Evolutionary conservation across 2,329 filamentous ascomycete genomes (phyloP), one percentile per base, ranked within the genome.

Genomic region (Zymoseptoria passerinii): DNA sequence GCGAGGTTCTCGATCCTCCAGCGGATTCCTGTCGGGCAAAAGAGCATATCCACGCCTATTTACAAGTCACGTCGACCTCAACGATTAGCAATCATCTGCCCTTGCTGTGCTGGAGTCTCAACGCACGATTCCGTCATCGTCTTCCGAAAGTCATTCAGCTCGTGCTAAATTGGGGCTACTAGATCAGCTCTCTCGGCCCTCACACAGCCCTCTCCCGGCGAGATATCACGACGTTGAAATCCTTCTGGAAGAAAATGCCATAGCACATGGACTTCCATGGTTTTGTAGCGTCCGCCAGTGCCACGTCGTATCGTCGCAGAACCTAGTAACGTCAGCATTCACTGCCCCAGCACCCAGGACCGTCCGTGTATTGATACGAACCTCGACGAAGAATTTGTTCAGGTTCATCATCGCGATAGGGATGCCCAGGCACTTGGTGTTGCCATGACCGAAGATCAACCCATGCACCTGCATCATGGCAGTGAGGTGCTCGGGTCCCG

Each of bases 371-470:
- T 29, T 29, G 28, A 29, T 29, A 29, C 28, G 28, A 44, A 57
- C 8, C 35, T 60, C 55, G 1, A 60, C 53, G 6, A 60, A 51
- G 9, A 60, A 48, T 35, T 60, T 58, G 8, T 62, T 62, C 62
- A 72, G 68, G 52, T 73, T 70, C 53, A 72, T 67, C 69, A 68
- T 70, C 52, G 66, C 67, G 29, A 71, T 70, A 48, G 67, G 66
- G 50, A 63, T 60, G 8, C 68, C 68, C 8, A 61, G 54, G 49
- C 59, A 61, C 40, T 61, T 61, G 44, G 51, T 61, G n/a, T 63
- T 58, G 4, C 71, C 71, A 53, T 71, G 71, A 0, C 61, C 60
- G 67, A 71, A 64, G 66, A 72, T 63, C 59, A 70, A 13, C 66
- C 61, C 61, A 18, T 55, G 51, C 13, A 52, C 55, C 7, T 53